Evolutionary conservation across 2,329 filamentous ascomycete species (phyloP), one percentile per base, ranked within the genome.

Genomic region (Scedosporium boydii): DNA sequence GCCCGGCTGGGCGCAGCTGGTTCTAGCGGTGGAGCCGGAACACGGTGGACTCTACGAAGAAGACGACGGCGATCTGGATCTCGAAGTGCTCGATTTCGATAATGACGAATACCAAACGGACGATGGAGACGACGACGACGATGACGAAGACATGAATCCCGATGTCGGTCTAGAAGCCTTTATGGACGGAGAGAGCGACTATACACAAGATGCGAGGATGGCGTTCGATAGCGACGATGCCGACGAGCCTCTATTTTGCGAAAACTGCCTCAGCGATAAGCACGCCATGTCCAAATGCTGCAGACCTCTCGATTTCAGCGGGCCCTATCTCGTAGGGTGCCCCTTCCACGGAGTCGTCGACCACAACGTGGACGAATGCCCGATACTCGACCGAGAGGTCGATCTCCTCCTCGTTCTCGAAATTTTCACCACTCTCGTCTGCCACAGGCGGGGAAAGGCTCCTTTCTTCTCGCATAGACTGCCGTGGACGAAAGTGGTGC

Each of bases 331-430:
- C 27, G 9, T 23, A 12, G 60, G 60, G 6, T 62, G 60, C 38
- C 60, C 60, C 34, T 56, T 57, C 38, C 53, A 56, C 34, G 41
- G 56, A 9, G 56, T 55, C 6, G 34, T 6, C 14, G 38, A 41
- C 34, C 60, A 62, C 53, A 41, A 46, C 14, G 34, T 62, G 18
- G 60, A 62, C 60, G 53, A n/a, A 16, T 62, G 60, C 21, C n/a
- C 18, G 4, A 21, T 21, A 16, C 38, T 62, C 51, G 53, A 58
- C 48, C 48, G 51, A 7, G 42, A 46, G 16, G 26, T n/a, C 9
- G 44, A 53, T 26, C 26, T 29, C 14, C 59, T 27, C 27, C 48
- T 62, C 29, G 38, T 62, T 53, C 26, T 18, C 10, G 21, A 29
- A 14, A 2, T 58, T 16, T 46, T 57, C 48, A 44, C 51, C n/a